Evolutionary conservation across 169 alveolate genomes (phyloP), one percentile per base, ranked within the genome.

Genomic region (Ichthyophthirius multifiliis): DNA sequence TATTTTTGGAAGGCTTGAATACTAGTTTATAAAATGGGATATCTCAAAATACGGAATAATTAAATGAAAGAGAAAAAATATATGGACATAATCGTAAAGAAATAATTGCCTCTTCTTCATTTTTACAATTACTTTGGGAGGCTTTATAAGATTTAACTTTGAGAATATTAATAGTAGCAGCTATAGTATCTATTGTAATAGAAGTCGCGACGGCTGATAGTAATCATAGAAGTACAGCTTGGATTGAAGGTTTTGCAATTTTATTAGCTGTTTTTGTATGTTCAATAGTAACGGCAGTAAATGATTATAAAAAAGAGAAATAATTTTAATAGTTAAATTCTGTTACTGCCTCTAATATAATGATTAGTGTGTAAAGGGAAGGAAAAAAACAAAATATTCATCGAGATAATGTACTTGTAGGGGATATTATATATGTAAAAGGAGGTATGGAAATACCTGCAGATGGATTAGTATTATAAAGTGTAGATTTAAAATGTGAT

Each of bases 181-280:
- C 90, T 43, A 65, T 88, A 15, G 65, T 88, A 41, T 83, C 90
- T 16, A 77, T 88, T 20, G 48, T 76, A 6, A 76, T 88, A 23
- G 88, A 85, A 27, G 83, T 88, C 9, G 75, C 83, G 18, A 88
- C 87, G 74, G 92, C 87, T 30, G 84, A 84, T 47, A 37, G 65
- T 0, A 67, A 63, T 47, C 75, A 86, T 45, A 80, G 90, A 35
- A 77, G 83, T 41, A 76, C 76, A 20, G 93, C 87, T 80, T 94
- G 97, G 97, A 85, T 96, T 39, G 99, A 97, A 80, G 99, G 99
- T 45, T 79, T 92, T 46, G 96, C 98, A 18, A 97, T 97, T 37
- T 76, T 95, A 63, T 80, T 96, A 4, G 98, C 98, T 18, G 98
- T 97, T 37, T 47, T 95, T 47, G 96, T 95, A 18, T 97, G 96